Conservation (phyloP, 352 stramenopile genomes). For the Phytophthora melonis region DNA sequence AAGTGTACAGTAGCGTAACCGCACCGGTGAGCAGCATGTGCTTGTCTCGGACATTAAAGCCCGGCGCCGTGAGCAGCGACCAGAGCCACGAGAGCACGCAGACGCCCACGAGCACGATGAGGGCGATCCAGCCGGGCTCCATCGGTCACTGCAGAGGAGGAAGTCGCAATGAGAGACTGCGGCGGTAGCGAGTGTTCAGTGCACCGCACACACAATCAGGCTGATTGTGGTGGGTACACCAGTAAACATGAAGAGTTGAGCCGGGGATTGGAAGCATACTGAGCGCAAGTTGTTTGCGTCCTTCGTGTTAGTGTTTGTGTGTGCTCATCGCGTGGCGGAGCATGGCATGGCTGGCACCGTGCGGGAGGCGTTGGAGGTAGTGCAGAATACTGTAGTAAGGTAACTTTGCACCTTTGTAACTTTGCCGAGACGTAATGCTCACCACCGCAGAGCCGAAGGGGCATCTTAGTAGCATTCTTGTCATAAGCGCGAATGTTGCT, state of each 20-base stretch:
- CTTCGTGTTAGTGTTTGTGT: not conserved
- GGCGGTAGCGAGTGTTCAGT: not conserved
- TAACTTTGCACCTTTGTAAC: no score
- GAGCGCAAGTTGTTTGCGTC: not conserved
- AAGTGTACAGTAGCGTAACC: conserved; percentile 1
- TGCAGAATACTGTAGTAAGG: no score
- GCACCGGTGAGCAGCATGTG: conserved; percentile 73
- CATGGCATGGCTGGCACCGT: no score
- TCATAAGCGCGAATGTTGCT: no score
- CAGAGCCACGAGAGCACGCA: conserved; percentile 58
- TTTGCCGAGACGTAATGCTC: no score
- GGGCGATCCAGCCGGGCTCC: conserved; percentile 48
- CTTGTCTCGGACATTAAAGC: conserved; percentile 56
- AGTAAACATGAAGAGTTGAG: not conserved
- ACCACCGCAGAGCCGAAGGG: no score
- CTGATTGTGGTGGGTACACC: not conserved
- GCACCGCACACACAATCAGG: not conserved
- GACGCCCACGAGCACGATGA: conserved; percentile 47
- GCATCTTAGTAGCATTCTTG: no score
- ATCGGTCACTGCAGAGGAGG: conserved; percentile 9
- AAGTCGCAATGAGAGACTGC: not conserved
- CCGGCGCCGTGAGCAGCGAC: conserved; percentile 52
- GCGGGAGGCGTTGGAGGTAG: no score
- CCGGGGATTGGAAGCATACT: not conserved
- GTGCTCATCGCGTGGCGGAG: not conserved